Evolutionary conservation across 148 eudicot species (phyloP).

Genomic region (Vaccinium vitisidaea): DNA sequence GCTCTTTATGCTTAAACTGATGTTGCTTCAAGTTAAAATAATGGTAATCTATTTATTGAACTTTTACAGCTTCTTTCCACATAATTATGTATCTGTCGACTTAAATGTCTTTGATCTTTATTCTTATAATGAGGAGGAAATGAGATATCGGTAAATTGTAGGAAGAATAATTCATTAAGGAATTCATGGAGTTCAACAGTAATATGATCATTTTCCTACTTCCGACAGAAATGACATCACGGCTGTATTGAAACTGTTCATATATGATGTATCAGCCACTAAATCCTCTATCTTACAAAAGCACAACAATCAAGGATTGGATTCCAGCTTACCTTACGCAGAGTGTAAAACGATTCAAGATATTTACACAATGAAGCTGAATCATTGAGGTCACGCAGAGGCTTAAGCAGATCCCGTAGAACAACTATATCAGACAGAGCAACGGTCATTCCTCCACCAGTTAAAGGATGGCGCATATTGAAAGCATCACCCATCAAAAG

Average conservation of each 20-base stretch:
- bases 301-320: not conserved
- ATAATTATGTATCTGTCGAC: not conserved
- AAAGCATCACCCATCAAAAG: slow-evolving; percentile 81
- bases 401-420: slow-evolving; percentile 64
- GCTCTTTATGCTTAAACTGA: not conserved
- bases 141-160: not conserved
- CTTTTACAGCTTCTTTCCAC: not conserved
- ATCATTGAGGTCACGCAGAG: slow-evolving; percentile 51
- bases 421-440: slow-evolving; percentile 74
- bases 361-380: slow-evolving; percentile 51
- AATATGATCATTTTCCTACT: not conserved
- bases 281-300: not conserved
- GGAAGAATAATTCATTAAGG: not conserved
- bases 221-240: not conserved
- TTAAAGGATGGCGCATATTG: slow-evolving; percentile 90
- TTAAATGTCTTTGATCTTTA: not conserved
- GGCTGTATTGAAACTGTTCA: not conserved
- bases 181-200: not conserved
- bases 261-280: not conserved
- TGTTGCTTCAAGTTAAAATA: not conserved
- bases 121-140: not conserved
- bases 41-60: not conserved
- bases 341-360: slow-evolving; percentile 72
- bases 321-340: slow-evolving; percentile 60
- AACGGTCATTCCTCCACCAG: slow-evolving; percentile 93